Evolutionary conservation across 1,284 basidiomycete species (phyloP).

Genomic region (Anthracocystis walkeri): DNA sequence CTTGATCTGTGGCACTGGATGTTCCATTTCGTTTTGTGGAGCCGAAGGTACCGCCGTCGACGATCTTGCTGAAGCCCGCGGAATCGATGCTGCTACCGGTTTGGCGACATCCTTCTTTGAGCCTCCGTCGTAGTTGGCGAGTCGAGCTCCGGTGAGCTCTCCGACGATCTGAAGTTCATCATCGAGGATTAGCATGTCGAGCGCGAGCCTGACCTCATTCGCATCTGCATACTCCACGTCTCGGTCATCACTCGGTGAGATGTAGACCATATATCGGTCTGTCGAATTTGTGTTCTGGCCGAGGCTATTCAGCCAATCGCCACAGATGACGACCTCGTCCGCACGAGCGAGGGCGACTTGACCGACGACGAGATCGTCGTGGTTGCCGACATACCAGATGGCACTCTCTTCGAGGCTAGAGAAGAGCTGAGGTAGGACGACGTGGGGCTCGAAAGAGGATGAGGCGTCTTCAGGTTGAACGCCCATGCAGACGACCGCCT

Average conservation of each 20-base stretch:
- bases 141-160: conserved; percentile 9
- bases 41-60: background rate
- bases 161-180: conserved; percentile 10
- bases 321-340: conserved; percentile 3
- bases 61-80: background rate
- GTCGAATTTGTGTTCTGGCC: background rate
- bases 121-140: background rate
- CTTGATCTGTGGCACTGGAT: background rate
- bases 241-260: background rate
- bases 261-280: conserved; percentile 8
- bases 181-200: conserved; percentile 25
- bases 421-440: conserved; percentile 11
- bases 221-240: background rate
- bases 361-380: background rate
- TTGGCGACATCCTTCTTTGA: background rate
- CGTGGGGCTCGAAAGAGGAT: background rate
- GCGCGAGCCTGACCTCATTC: background rate
- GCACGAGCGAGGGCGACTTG: background rate
- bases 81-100: background rate
- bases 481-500: conserved; percentile 13
- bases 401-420: conserved; percentile 22
- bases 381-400: conserved; percentile 12
- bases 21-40: background rate
- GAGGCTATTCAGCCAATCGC: conserved; percentile 10
- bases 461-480: background rate